phyloP scores from a whole-genome alignment of 306 rosid genomes.

The Fragaria nilgerrensis region DNA sequence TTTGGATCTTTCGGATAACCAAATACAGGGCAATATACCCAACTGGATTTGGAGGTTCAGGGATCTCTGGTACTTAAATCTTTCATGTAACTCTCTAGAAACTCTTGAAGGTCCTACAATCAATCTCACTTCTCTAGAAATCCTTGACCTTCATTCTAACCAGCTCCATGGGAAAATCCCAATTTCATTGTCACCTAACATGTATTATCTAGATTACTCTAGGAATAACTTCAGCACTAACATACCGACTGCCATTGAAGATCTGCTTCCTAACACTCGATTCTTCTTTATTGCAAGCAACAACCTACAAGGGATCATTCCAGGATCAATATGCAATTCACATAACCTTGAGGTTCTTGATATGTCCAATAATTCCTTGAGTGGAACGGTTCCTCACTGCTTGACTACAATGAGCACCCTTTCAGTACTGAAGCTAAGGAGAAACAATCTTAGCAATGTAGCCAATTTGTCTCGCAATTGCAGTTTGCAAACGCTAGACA shows the following conservation, averaged over 20 bases:
- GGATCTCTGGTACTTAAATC: background rate
- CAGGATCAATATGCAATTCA: slow-evolving; percentile 29
- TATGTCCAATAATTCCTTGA: slow-evolving; percentile 20
- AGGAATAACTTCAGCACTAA: slow-evolving; percentile 24
- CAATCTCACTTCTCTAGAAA: background rate
- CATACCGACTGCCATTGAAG: background rate
- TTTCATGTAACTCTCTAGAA: slow-evolving; percentile 40
- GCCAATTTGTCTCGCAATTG: background rate
- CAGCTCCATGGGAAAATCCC: slow-evolving; percentile 24
- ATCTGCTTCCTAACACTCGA: background rate
- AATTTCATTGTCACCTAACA: background rate
- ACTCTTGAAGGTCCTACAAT: slow-evolving; percentile 11
- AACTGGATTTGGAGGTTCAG: slow-evolving; percentile 28
- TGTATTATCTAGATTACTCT: slow-evolving; percentile 26
- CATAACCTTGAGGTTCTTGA: slow-evolving; percentile 24
- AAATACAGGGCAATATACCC: slow-evolving; percentile 28
- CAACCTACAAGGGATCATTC: slow-evolving; percentile 19
- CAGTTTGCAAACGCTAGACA: slow-evolving; percentile 24
- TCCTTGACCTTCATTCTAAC: slow-evolving; percentile 41
- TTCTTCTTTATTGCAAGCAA: slow-evolving; percentile 26
- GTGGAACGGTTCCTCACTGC: slow-evolving; percentile 24
- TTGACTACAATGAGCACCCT: slow-evolving; percentile 7
- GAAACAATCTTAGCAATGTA: background rate
- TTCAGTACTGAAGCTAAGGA: slow-evolving; percentile 17
- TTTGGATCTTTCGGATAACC: slow-evolving; percentile 40